Evolutionary conservation across 257 asterid species (phyloP), one percentile per base, ranked within the genome.

Genomic region (Primulina tabacum): DNA sequence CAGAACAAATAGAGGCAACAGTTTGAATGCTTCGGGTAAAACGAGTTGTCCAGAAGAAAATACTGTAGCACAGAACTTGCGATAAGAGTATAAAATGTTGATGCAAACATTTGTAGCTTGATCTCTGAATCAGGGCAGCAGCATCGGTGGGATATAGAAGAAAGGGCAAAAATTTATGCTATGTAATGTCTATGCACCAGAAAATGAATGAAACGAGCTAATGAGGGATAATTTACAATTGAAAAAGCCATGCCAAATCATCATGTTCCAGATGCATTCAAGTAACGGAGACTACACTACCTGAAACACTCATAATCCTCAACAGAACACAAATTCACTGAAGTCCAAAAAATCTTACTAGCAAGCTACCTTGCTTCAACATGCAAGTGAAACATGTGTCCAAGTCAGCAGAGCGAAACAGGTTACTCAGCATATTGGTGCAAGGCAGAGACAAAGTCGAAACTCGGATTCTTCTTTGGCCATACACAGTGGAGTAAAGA

Each of bases 401-500:
- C n/a, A 94, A 79, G 79, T 94, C 99, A 35, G 99, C 99, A 47
- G 96, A 82, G 67, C 99, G 97, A 82, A 91, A 91, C 65, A 94
- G 83, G 74, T 89, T 88, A 79, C 97, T 94, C 80, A 94, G 84
- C 95, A 86, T 83, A 75, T 77, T 88, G 43, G 97, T 91, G 95
- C 97, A 89, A 56, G 97, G 95, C 43, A 94, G 88, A 71, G 99
- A 87, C 80, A 94, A 79, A 34, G 96, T 94, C 30, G 99, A 94
- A 67, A 94, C 91, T 66, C 99, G 93, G 78, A 94, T 94, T 86
- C 97, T 85, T 84, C 99, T 85, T 83, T 94, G 96, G 73, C 99
- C 97, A 76, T 82, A 82, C 26, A 89, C 87, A 34, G 97, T 89
- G 72, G 99, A 91, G 90, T 94, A 94, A 65, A 94, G 96, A 72